These are phyloP conservation scores for Fusarium solani-melongenae DNA, from an alignment of 2,329 filamentous ascomycete species.

Conservation along the genomic window DNA sequence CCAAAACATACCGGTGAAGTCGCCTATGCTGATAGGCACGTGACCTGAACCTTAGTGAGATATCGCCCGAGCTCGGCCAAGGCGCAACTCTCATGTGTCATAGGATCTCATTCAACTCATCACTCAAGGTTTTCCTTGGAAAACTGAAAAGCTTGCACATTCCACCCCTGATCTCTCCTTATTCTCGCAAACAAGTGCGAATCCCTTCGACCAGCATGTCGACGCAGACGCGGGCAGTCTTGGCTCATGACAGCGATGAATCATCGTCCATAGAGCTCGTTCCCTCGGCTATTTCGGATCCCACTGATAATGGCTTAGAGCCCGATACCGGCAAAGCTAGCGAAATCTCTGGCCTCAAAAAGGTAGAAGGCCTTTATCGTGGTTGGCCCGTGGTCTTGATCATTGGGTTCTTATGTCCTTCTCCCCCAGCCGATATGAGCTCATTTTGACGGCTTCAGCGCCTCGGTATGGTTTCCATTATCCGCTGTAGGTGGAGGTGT, in stretches of 20 bases:
- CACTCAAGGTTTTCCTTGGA: background rate
- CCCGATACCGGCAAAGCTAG: fast-evolving
- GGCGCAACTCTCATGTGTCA: background rate
- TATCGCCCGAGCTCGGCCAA: background rate
- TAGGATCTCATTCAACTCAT: background rate
- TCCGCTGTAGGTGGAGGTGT: no score
- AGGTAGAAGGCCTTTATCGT: no score
- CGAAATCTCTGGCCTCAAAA: background rate
- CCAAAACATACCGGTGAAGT: no score
- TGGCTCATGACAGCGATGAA: background rate
- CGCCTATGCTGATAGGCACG: no score
- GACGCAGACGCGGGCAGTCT: background rate
- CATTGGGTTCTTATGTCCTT: no score
- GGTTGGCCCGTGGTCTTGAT: no score
- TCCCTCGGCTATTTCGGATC: background rate
- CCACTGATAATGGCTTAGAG: background rate
- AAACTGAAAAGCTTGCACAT: background rate
- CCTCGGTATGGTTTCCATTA: no score
- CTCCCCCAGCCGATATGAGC: no score
- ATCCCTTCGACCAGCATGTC: background rate
- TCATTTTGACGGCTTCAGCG: no score
- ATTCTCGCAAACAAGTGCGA: background rate
- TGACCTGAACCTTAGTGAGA: background rate
- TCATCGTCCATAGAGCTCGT: background rate
- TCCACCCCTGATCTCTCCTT: background rate